A percentile compares a stretch with the other conserved stretches of the same genome.
Conservation (phyloP, 495 filamentous ascomycete genomes). For the Hypoxylon cercidicola region DNA sequence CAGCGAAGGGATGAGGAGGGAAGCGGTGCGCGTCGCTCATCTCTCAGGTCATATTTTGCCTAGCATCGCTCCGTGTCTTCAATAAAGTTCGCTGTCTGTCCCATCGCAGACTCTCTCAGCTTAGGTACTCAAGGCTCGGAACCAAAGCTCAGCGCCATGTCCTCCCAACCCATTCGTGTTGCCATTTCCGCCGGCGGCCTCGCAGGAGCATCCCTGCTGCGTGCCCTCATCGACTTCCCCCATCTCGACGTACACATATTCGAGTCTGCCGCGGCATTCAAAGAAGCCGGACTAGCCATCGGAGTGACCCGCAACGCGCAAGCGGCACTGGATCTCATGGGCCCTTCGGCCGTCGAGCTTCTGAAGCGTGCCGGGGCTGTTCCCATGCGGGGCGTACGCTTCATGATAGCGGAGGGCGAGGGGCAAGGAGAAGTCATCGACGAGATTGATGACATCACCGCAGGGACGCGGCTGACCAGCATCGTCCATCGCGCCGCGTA, state of each 20-base stretch:
- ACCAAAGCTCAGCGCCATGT: too few relatives aligned
- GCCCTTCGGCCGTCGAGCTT: constrained; percentile 1
- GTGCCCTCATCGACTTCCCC: constrained; percentile 22
- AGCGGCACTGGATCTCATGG: constrained; percentile 14
- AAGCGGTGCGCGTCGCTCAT: too few relatives aligned
- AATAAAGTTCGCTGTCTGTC: too few relatives aligned
- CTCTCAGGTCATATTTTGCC: too few relatives aligned
- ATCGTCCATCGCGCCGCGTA: constrained; percentile 27
- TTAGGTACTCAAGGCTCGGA: too few relatives aligned
- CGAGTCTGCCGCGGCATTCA: constrained; percentile 36
- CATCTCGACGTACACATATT: constrained; percentile 36
- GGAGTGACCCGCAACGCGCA: constrained; percentile 16
- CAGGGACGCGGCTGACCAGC: constrained; percentile 16
- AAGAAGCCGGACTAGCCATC: constrained; percentile 31
- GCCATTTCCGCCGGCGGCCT: constrained; percentile 39
- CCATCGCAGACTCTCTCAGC: too few relatives aligned
- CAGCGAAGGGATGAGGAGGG: too few relatives aligned
- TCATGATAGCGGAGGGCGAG: constrained; percentile 25
- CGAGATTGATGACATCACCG: neutral
- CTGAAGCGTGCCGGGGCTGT: constrained; percentile 29
- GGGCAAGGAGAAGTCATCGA: neutral
- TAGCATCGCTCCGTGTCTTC: too few relatives aligned
- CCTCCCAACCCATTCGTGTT: too few relatives aligned
- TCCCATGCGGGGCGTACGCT: constrained; percentile 29
- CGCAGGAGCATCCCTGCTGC: constrained; percentile 26